phyloP scores from a whole-genome alignment of 2,329 filamentous ascomycete genomes.

The Colletotrichum tanaceti region DNA sequence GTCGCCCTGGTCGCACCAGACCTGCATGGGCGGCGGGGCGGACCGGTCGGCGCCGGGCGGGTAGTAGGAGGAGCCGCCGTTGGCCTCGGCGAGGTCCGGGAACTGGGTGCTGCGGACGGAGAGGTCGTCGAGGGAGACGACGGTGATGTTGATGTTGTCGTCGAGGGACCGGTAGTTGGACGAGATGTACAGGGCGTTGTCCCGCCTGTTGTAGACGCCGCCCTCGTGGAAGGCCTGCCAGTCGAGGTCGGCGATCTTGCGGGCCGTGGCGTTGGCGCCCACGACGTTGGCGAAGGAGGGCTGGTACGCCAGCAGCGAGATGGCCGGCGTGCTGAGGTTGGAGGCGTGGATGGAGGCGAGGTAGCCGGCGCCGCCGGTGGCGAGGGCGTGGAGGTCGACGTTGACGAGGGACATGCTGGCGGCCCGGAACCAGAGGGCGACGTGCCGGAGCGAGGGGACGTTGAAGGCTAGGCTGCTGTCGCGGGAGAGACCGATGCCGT shows the following conservation, averaged over 20 bases:
- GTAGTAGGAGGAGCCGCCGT: conserved; percentile 43
- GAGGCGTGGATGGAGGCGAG: conserved; percentile 36
- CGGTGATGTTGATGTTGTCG: conserved; percentile 42
- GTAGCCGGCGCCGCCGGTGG: conserved; percentile 37
- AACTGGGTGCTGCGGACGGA: conserved; percentile 41
- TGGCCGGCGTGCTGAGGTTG: conserved; percentile 27
- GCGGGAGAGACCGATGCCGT: conserved; percentile 20
- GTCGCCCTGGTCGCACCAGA: conserved; percentile 41
- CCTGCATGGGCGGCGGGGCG: conserved; percentile 42
- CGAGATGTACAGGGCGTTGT: conserved; percentile 40
- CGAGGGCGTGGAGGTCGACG: conserved; percentile 36
- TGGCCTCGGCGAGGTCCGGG: conserved; percentile 42
- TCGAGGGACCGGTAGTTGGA: conserved; percentile 36
- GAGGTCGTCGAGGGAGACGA: conserved; percentile 42
- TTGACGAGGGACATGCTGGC: conserved; percentile 34
- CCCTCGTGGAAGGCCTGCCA: conserved; percentile 42
- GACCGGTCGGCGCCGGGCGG: conserved; percentile 38
- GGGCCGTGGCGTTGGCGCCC: conserved; percentile 34
- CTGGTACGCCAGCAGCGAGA: conserved; percentile 37
- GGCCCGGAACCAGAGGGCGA: conserved; percentile 27
- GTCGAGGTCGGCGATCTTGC: conserved; percentile 36
- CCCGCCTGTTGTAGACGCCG: conserved; percentile 40
- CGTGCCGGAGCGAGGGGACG: conserved; percentile 14
- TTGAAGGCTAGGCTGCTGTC: conserved; percentile 1
- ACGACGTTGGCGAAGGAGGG: conserved; percentile 32